phyloP scores from a whole-genome alignment of 176 grass and related monocot genomes.

The sorghum (Sorghum bicolor) region DNA sequence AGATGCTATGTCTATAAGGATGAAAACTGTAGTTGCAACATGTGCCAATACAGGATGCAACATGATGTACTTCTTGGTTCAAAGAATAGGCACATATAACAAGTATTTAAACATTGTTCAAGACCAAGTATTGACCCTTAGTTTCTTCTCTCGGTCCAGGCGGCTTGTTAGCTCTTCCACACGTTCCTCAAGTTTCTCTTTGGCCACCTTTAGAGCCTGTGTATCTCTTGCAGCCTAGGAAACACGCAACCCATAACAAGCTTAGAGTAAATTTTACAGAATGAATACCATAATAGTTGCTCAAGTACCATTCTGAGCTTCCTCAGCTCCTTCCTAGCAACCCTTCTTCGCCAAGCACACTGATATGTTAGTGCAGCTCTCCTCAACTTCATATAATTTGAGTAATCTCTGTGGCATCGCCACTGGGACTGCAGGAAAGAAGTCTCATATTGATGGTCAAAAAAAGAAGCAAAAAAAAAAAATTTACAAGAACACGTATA shows the following conservation, averaged over 20 bases:
- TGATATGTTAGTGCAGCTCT: slow-evolving; percentile 73
- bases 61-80: not conserved
- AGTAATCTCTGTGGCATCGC: slow-evolving; percentile 61
- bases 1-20: slow-evolving; percentile 13
- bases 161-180: slow-evolving; percentile 66
- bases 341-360: slow-evolving; percentile 77
- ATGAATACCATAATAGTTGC: slow-evolving; percentile 13
- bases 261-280: slow-evolving; percentile 22
- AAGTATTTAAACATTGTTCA: not conserved
- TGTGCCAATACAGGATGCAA: not conserved
- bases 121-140: slow-evolving; percentile 50
- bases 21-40: slow-evolving; percentile 7
- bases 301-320: slow-evolving; percentile 80
- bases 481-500: not conserved
- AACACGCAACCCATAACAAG: not conserved
- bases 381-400: slow-evolving; percentile 55
- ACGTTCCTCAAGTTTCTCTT: slow-evolving; percentile 80
- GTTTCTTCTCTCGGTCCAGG: slow-evolving; percentile 56
- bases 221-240: slow-evolving; percentile 78
- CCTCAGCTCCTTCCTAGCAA: slow-evolving; percentile 78
- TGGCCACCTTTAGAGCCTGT: slow-evolving; percentile 71
- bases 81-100: slow-evolving; percentile 1
- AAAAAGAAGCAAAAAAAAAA: slow-evolving; percentile 28
- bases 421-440: slow-evolving; percentile 52
- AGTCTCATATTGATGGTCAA: slow-evolving; percentile 12